Conservation (phyloP, 441 rosid genomes). For the Populus trichocarpa region DNA sequence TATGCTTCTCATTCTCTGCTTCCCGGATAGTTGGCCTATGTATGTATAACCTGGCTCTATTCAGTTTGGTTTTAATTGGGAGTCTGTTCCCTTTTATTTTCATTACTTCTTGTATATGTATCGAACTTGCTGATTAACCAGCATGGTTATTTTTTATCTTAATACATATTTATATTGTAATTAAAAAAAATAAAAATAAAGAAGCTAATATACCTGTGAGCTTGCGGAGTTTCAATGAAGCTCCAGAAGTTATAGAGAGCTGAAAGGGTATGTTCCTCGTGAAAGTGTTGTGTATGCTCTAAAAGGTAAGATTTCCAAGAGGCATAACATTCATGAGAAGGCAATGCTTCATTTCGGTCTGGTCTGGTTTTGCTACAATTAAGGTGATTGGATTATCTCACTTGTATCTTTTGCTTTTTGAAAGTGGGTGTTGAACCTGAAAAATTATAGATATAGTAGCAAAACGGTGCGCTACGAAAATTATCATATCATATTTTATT, state of each 20-base stretch:
- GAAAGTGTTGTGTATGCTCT: constrained; percentile 91
- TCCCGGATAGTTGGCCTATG: no score
- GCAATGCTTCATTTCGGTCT: constrained; percentile 93
- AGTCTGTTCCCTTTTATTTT: no score
- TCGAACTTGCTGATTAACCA: no score
- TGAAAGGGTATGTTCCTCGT: constrained; percentile 84
- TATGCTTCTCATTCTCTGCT: no score
- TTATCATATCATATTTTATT: no score
- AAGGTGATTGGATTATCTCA: constrained; percentile 47
- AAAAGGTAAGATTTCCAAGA: constrained; percentile 85
- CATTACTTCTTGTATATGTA: no score
- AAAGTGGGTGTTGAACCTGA: background rate
- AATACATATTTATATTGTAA: no score
- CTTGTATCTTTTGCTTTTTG: background rate
- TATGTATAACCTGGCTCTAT: no score
- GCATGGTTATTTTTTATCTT: no score
- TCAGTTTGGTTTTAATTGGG: no score
- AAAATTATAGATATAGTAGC: background rate
- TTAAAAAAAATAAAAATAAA: constrained; percentile 28
- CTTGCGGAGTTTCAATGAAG: constrained; percentile 76
- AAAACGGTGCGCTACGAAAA: no score
- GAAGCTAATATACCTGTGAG: constrained; percentile 89
- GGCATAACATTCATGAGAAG: constrained; percentile 68
- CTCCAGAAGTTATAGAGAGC: constrained; percentile 87
- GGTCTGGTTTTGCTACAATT: constrained; percentile 86